phyloP scores from a whole-genome alignment of 306 rosid species.

The Comarum palustre region DNA sequence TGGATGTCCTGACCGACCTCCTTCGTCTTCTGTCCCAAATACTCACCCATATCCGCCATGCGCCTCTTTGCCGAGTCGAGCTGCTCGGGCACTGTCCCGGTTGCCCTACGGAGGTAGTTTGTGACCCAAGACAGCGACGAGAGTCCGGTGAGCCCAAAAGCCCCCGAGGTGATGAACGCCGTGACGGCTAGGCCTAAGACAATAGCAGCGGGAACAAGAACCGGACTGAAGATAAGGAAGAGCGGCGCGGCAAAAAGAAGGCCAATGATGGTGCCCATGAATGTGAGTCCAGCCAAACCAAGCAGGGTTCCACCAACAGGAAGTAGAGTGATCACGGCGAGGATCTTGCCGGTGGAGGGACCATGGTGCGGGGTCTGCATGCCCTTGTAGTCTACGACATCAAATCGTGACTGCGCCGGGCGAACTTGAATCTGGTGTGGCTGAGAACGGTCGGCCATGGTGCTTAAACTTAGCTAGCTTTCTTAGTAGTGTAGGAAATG shows the following conservation, averaged over 20 bases:
- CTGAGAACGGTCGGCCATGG: constrained; percentile 60
- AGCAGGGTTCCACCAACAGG: constrained; percentile 59
- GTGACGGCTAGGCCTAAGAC: constrained; percentile 46
- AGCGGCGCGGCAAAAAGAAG: constrained; percentile 48
- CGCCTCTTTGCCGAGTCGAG: constrained; percentile 50
- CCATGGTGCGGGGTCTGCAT: constrained; percentile 18
- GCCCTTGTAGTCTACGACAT: background rate
- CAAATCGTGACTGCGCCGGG: constrained; percentile 31
- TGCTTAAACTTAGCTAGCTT: background rate
- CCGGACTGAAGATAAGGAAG: constrained; percentile 68
- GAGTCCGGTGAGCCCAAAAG: constrained; percentile 54
- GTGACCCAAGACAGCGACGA: constrained; percentile 64
- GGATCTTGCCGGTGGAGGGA: constrained; percentile 42
- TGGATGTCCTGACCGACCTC: constrained; percentile 74
- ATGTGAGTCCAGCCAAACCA: constrained; percentile 43
- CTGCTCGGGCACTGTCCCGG: constrained; percentile 39
- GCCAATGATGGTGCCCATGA: constrained; percentile 52
- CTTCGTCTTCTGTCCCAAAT: constrained; percentile 76
- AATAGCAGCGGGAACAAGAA: constrained; percentile 60
- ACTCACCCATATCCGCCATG: constrained; percentile 46
- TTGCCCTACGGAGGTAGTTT: constrained; percentile 32
- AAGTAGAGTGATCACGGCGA: constrained; percentile 38
- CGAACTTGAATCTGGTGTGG: constrained; percentile 67
- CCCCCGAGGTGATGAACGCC: constrained; percentile 49
- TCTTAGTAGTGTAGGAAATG: background rate